Percentiles rank a stretch among this genome's conserved stretches.
These are phyloP conservation scores for Hymenoscyphus scutula DNA, from an alignment of 2,329 filamentous ascomycete species.

Conservation along the genomic window DNA sequence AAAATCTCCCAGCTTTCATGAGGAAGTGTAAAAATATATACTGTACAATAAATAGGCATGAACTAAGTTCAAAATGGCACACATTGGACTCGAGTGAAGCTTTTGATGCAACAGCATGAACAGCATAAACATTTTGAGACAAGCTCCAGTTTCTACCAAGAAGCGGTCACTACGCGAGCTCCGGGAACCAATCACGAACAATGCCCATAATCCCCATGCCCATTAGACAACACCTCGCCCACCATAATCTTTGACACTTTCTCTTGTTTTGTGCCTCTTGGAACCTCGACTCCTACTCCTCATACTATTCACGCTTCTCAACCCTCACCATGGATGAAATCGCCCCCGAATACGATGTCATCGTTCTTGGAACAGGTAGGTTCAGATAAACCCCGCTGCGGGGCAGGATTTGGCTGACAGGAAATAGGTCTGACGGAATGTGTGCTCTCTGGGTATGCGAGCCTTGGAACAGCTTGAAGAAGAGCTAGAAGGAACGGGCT, in stretches of 20 bases:
- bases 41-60: background rate
- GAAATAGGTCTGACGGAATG: slow-evolving; percentile 88
- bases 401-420: slow-evolving; percentile 34
- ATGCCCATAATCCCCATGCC: slow-evolving; percentile 12
- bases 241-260: slow-evolving; percentile 23
- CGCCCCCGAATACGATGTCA: slow-evolving; percentile 95
- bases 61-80: background rate
- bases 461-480: background rate
- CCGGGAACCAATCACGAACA: slow-evolving; percentile 27
- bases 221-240: slow-evolving; percentile 16
- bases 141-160: slow-evolving; percentile 20
- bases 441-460: slow-evolving; percentile 86
- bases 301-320: slow-evolving; percentile 4
- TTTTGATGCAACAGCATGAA: background rate
- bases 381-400: slow-evolving; percentile 39
- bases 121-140: slow-evolving; percentile 28
- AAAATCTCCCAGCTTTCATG: background rate
- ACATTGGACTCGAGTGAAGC: background rate
- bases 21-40: background rate
- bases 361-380: slow-evolving; percentile 96
- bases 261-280: slow-evolving; percentile 22
- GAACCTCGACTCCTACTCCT: background rate
- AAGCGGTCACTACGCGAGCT: slow-evolving; percentile 29
- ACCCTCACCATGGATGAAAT: slow-evolving; percentile 85
- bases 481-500: slow-evolving; percentile 18